A percentile compares a stretch with the other conserved stretches of the same genome.
phyloP scores from a whole-genome alignment of 805 yeast genomes.

The Spathaspora arborariae region DNA sequence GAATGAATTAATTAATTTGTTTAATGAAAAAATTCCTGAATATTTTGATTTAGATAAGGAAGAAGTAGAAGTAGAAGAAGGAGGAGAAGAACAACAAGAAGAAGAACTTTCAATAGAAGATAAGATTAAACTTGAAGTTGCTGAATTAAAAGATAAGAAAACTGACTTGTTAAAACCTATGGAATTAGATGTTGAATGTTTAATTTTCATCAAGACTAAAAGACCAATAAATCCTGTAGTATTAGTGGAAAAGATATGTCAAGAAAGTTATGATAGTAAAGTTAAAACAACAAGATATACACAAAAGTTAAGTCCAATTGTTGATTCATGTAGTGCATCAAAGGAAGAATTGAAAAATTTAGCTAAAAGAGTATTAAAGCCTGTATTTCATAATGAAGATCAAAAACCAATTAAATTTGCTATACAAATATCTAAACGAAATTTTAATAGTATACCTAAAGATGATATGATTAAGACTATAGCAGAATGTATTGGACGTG shows the following conservation, averaged over 20 bases:
- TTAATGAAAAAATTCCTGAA: slow-evolving; percentile 39
- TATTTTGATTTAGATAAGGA: slow-evolving; percentile 26
- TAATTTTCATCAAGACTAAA: slow-evolving; percentile 78
- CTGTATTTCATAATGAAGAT: slow-evolving; percentile 56
- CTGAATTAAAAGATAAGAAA: slow-evolving; percentile 51
- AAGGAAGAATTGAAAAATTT: slow-evolving; percentile 62
- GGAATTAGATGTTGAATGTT: slow-evolving; percentile 74
- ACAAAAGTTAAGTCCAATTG: slow-evolving; percentile 78
- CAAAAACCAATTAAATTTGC: slow-evolving; percentile 57
- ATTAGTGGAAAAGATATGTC: slow-evolving; percentile 62
- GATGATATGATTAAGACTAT: slow-evolving; percentile 69
- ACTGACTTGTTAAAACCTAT: slow-evolving; percentile 51
- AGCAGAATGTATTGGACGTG: slow-evolving; percentile 68
- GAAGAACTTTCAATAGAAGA: slow-evolving; percentile 67
- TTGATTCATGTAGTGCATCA: slow-evolving; percentile 68
- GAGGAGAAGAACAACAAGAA: too few species aligned
- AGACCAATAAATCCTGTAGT: slow-evolving; percentile 75
- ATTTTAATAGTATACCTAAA: slow-evolving; percentile 69
- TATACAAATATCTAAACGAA: slow-evolving; percentile 73
- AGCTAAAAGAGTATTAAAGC: slow-evolving; percentile 55
- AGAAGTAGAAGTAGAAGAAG: slow-evolving; percentile 21
- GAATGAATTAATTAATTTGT: slow-evolving; percentile 62
- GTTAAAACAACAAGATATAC: slow-evolving; percentile 65
- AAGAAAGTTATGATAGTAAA: slow-evolving; percentile 49
- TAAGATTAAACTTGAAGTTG: slow-evolving; percentile 67